Evolutionary conservation across 768 basidiomycete species (phyloP).

Genomic region (Dendrothele bispora): DNA sequence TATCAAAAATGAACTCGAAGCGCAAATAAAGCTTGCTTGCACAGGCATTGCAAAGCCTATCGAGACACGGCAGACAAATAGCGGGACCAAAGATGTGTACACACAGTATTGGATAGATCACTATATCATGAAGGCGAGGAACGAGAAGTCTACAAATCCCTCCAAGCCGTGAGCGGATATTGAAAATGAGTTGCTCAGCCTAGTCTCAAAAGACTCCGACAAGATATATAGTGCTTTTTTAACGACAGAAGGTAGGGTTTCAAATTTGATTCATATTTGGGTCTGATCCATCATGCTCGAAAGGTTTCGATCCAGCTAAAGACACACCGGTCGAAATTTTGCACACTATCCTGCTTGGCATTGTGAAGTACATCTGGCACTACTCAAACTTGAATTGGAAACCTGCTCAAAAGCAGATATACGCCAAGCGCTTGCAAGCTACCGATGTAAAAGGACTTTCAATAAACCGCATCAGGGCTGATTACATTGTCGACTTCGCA

Average conservation of each 20-base stretch:
- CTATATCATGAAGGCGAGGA: neutral
- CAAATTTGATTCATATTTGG: no score
- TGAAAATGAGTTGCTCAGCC: slow-evolving; percentile 7
- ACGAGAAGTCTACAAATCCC: neutral
- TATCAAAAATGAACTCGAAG: slow-evolving; percentile 4
- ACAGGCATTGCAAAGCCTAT: slow-evolving; percentile 14
- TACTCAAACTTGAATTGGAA: slow-evolving; percentile 15
- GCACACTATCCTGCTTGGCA: slow-evolving; percentile 28
- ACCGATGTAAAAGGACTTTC: slow-evolving; percentile 21
- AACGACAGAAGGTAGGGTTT: neutral
- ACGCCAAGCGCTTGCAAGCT: slow-evolving; percentile 17
- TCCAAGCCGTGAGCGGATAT: neutral
- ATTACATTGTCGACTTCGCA: slow-evolving; percentile 28
- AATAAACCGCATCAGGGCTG: slow-evolving; percentile 21
- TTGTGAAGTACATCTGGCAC: slow-evolving; percentile 32
- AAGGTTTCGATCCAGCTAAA: slow-evolving; percentile 10
- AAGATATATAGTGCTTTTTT: slow-evolving; percentile 6
- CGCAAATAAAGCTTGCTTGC: slow-evolving; percentile 12
- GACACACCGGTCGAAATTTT: slow-evolving; percentile 26
- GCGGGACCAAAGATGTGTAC: slow-evolving; percentile 32
- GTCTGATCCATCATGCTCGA: no score
- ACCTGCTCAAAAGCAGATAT: slow-evolving; percentile 11
- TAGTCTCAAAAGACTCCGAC: slow-evolving; percentile 9
- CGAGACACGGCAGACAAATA: slow-evolving; percentile 19
- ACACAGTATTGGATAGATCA: slow-evolving; percentile 27